Conservation (phyloP, 768 basidiomycete species). For the Leccinum truebloodii region DNA sequence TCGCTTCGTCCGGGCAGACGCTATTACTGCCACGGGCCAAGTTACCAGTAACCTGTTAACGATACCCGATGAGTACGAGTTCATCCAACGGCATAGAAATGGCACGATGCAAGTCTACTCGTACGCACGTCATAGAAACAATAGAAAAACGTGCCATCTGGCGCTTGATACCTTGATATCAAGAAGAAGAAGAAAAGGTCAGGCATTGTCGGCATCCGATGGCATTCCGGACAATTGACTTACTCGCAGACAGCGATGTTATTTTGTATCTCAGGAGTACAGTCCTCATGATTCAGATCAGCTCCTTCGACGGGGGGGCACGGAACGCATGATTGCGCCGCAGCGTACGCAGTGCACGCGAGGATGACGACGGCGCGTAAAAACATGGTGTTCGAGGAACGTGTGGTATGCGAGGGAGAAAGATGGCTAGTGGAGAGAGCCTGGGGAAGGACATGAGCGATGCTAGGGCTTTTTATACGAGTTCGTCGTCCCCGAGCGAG, state of each 20-base stretch:
- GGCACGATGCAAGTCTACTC: neutral
- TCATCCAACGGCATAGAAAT: neutral
- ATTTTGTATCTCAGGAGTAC: too few species aligned
- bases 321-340: neutral
- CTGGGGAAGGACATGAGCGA: neutral
- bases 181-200: neutral
- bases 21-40: too few species aligned
- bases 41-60: neutral
- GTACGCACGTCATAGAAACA: constrained; percentile 3
- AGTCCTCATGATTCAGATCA: too few species aligned
- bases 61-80: neutral
- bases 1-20: too few species aligned
- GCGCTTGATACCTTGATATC: too few species aligned
- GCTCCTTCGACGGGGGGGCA: too few species aligned
- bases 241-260: too few species aligned
- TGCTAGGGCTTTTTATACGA: neutral
- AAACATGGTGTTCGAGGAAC: neutral
- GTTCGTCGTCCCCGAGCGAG: neutral
- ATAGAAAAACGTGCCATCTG: too few species aligned
- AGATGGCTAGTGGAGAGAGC: neutral
- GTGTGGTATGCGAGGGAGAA: neutral
- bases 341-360: neutral
- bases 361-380: neutral
- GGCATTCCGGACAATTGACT: too few species aligned
- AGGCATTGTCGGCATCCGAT: neutral